Conservation (phyloP, 2,329 filamentous ascomycete species). For the Nemania sp. region DNA sequence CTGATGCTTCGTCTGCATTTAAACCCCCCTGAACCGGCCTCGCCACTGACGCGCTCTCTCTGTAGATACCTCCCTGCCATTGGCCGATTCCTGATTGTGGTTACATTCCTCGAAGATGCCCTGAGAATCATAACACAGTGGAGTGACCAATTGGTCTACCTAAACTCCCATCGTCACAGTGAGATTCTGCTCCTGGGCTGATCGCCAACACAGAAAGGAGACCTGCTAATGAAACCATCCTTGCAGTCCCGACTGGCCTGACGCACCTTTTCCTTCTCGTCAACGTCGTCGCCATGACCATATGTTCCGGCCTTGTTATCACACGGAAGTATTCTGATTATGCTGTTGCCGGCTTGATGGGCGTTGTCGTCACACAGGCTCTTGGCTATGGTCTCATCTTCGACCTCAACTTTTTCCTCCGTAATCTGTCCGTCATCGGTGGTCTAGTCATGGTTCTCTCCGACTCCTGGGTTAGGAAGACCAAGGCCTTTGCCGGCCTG, state of each 20-base stretch:
- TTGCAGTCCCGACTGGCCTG: slow-evolving; percentile 78
- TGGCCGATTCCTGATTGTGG: slow-evolving; percentile 95
- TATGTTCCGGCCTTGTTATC: slow-evolving; percentile 85
- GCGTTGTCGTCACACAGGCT: slow-evolving; percentile 88
- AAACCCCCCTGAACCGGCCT: neutral
- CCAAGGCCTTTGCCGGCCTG: slow-evolving; percentile 91
- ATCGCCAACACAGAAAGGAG: neutral
- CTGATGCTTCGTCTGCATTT: neutral
- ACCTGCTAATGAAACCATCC: slow-evolving; percentile 29
- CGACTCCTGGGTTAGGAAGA: slow-evolving; percentile 97
- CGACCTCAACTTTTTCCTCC: slow-evolving; percentile 99
- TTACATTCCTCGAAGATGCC: slow-evolving; percentile 97
- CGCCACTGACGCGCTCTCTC: slow-evolving; percentile 31
- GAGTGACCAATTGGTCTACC: slow-evolving; percentile 90
- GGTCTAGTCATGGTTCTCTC: slow-evolving; percentile 97
- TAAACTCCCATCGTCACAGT: slow-evolving; percentile 93
- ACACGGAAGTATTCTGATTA: slow-evolving; percentile 90
- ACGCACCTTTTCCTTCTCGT: slow-evolving; percentile 90
- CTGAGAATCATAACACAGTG: slow-evolving; percentile 97
- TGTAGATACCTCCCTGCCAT: slow-evolving; percentile 88
- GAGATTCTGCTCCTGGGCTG: slow-evolving; percentile 40
- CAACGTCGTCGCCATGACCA: slow-evolving; percentile 87
- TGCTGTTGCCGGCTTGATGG: slow-evolving; percentile 86
- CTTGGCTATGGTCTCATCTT: slow-evolving; percentile 98
- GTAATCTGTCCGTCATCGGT: slow-evolving; percentile 96